These are phyloP conservation scores for Suillus weaverae DNA, from an alignment of 768 basidiomycete genomes.

Conservation along the genomic window DNA sequence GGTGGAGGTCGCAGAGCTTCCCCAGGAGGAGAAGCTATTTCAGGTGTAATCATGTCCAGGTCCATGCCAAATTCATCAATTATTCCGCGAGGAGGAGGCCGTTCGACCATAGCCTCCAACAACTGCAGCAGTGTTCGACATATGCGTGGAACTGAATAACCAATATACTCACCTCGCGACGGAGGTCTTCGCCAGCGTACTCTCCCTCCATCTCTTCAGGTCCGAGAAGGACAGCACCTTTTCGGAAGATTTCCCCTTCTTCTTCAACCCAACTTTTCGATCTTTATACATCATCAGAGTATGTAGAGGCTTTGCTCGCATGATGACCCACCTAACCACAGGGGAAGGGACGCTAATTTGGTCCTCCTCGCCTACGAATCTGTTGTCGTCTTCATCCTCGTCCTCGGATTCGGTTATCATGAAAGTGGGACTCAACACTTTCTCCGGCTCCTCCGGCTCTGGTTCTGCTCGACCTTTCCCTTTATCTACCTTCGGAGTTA, in stretches of 20 bases:
- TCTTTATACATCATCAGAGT: conserved; percentile 33
- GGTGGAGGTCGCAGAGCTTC: conserved; percentile 39
- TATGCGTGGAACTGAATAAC: neutral
- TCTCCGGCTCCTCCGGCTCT: conserved; percentile 66
- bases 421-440: conserved; percentile 70
- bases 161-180: conserved; percentile 58
- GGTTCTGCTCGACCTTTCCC: conserved; percentile 75
- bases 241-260: conserved; percentile 95
- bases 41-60: conserved; percentile 11
- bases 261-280: conserved; percentile 86
- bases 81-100: conserved; percentile 74
- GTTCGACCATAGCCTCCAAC: conserved; percentile 82
- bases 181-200: conserved; percentile 85
- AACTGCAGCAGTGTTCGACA: conserved; percentile 45
- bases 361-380: conserved; percentile 31
- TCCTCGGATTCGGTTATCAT: conserved; percentile 52
- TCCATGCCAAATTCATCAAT: conserved; percentile 60
- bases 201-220: conserved; percentile 89
- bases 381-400: conserved; percentile 44
- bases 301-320: neutral
- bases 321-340: neutral
- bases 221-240: conserved; percentile 77
- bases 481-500: conserved; percentile 72
- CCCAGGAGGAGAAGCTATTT: conserved; percentile 13
- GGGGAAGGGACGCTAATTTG: conserved; percentile 33